Evolutionary conservation across 495 filamentous ascomycete genomes (phyloP), one percentile per base, ranked within the genome.

Genomic region (Xylaria acuta): DNA sequence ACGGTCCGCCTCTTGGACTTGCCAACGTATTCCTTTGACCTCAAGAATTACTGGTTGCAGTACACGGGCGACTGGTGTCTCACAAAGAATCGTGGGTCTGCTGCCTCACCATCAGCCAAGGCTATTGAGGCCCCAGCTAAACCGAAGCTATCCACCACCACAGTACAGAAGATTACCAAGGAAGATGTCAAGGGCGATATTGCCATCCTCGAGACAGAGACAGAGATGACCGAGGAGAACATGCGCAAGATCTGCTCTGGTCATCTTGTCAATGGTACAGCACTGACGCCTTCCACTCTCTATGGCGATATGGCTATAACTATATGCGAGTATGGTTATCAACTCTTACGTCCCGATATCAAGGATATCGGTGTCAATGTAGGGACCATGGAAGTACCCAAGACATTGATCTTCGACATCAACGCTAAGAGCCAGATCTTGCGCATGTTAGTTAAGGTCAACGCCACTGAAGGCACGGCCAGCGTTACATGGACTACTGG

Each of bases 1-100:
- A 86, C 83, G 22, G 88, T 89, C 49, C 84, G 88, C 41, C 85
- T 94, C 16, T 80, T 96, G 1, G 81, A 87, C 20, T 86, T 96
- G 3, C 94, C 94, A 22, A 80, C 87, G 4, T 97, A 97, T 76
- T 88, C 87, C 12, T 97, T 91, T 82, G 92, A 96, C 70, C 80
- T 90, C 41, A 95, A 94, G 84, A 90, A 92, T 74, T 94, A 94
- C 80, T 96, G 94, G 94, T 88, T 95, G 27, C 85, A 90, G 16
- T 95, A 95, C 79, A 85, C 84, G 18, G 90, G 92, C 70, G 92
- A 84, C 83, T 89, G 82, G 85, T 90, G 64, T 88, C 74, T 94
- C 40, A 91, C 89, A 74, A 94, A 94, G 80, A 92, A 92, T 80
- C 88, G 88, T 40, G 86, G 89, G 9, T 87, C 89, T 14, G 85